phyloP scores from a whole-genome alignment of 495 filamentous ascomycete species.

The Xylaria castorea region DNA sequence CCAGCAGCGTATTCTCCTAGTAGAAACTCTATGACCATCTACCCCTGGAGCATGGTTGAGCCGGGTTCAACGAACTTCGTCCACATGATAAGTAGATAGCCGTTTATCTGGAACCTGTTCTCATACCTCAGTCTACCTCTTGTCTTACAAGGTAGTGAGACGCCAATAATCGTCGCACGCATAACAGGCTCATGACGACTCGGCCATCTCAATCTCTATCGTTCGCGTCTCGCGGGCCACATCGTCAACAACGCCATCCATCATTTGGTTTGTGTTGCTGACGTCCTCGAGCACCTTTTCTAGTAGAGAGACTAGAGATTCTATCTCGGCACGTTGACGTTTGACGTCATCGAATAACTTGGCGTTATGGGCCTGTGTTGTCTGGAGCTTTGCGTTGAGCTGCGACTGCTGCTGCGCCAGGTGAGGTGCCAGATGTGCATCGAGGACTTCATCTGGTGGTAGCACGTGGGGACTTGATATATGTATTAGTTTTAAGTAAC shows the following conservation, averaged over 20 bases:
- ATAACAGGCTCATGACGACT: constrained; percentile 1
- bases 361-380: constrained; percentile 68
- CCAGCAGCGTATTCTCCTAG: background rate
- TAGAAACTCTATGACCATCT: background rate
- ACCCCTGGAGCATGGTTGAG: background rate
- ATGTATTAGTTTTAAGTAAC: background rate
- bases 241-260: constrained; percentile 53
- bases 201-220: constrained; percentile 53
- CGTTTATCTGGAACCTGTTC: background rate
- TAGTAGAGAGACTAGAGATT: constrained; percentile 66
- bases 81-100: background rate
- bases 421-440: constrained; percentile 74
- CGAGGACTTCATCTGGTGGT: constrained; percentile 68
- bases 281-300: constrained; percentile 74
- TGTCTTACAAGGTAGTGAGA: background rate
- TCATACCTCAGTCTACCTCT: background rate
- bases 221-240: constrained; percentile 55
- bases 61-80: background rate
- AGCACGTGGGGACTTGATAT: constrained; percentile 73
- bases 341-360: constrained; percentile 66
- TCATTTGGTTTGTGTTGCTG: constrained; percentile 64
- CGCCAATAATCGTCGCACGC: background rate
- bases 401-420: constrained; percentile 64
- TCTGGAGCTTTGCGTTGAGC: constrained; percentile 66
- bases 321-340: constrained; percentile 76